A percentile compares a stretch with the other conserved stretches of the same genome.
Evolutionary conservation across 805 yeast species (phyloP).

Genomic region (Saccharomyces jurei): DNA sequence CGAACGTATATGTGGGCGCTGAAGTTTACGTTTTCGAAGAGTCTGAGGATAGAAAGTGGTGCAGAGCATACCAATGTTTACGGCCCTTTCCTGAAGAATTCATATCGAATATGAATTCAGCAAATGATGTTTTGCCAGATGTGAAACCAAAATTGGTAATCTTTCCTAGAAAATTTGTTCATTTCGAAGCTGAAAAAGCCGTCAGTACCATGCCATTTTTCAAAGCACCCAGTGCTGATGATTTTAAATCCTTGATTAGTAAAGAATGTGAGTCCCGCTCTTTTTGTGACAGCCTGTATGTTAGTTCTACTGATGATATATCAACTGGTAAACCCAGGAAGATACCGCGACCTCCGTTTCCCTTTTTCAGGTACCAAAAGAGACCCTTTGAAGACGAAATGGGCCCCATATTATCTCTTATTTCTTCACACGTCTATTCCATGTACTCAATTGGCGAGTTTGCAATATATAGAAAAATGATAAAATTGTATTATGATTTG

Average conservation of each 20-base stretch:
- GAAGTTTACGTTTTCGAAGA: conserved; percentile 67
- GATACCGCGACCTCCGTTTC: conserved; percentile 46
- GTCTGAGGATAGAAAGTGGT: conserved; percentile 53
- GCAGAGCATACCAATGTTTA: conserved; percentile 63
- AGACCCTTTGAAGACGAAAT: conserved; percentile 47
- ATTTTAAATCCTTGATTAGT: conserved; percentile 11
- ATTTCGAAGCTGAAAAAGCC: conserved; percentile 37
- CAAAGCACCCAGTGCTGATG: conserved; percentile 23
- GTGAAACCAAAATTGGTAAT: conserved; percentile 45
- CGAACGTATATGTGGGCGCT: conserved; percentile 66
- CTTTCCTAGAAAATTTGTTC: conserved; percentile 51
- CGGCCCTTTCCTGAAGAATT: conserved; percentile 67
- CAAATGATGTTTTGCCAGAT: conserved; percentile 57
- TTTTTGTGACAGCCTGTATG: conserved; percentile 27
- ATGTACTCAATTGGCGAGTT: conserved; percentile 67
- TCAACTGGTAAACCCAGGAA: conserved; percentile 17
- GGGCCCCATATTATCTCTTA: conserved; percentile 45
- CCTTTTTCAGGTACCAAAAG: conserved; percentile 40
- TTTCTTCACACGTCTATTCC: conserved; percentile 58
- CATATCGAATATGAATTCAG: conserved; percentile 44
- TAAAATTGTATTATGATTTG: conserved; percentile 44
- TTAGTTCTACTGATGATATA: conserved; percentile 24
- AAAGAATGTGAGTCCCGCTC: conserved; percentile 23
- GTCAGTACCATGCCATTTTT: conserved; percentile 29
- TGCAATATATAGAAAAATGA: conserved; percentile 49